Evolutionary conservation across 2,329 filamentous ascomycete species (phyloP), one percentile per base, ranked within the genome.

Genomic region (Diplodia corticola): DNA sequence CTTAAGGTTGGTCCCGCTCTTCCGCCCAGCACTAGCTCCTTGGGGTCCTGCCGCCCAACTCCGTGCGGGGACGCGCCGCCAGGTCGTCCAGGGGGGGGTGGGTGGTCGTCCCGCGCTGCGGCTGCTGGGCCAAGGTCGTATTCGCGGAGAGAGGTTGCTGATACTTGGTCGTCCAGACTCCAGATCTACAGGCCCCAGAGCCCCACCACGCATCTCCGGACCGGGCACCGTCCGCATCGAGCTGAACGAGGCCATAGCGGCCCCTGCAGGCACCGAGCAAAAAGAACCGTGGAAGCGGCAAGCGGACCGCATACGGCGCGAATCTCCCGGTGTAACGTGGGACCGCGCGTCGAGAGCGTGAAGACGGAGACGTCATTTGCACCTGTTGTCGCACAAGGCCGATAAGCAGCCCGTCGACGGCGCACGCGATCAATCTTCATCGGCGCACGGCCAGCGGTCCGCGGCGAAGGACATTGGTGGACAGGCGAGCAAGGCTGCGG

Each of bases 331-430:
- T 63, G 55, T 26, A 66, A 66, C 64, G 64, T 66, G 64, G 28
- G 33, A 54, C 55, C 15, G 35, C 22, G 48, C 17, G n/a, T 54
- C 51, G 20, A 35, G 53, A 53, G 57, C 37, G 64, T 61, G 57
- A 66, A 66, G 55, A 66, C 37, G 46, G 64, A n/a, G n/a, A 66
- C 64, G 64, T 66, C 64, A 66, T 61, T 65, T 63, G 64, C 64
- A 57, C 44, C 64, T 24, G 48, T 48, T 22, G 64, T 66, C 26
- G 57, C 46, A 66, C 64, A 53, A 40, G 26, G 9, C 26, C 24
- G 54, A 65, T 40, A 65, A 60, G 40, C 63, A 65, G 61, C 35
- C n/a, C 61, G 28, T 17, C 13, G 6, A n/a, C 48, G 40, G 46
- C 35, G 10, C 50, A 54, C 49, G 50, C 63, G 51, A 33, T 49